Percentiles rank a stretch among this genome's conserved stretches.
phyloP scores from a whole-genome alignment of 371 early-diverging fungal genomes.

The Syncephalis plumigaleata region DNA sequence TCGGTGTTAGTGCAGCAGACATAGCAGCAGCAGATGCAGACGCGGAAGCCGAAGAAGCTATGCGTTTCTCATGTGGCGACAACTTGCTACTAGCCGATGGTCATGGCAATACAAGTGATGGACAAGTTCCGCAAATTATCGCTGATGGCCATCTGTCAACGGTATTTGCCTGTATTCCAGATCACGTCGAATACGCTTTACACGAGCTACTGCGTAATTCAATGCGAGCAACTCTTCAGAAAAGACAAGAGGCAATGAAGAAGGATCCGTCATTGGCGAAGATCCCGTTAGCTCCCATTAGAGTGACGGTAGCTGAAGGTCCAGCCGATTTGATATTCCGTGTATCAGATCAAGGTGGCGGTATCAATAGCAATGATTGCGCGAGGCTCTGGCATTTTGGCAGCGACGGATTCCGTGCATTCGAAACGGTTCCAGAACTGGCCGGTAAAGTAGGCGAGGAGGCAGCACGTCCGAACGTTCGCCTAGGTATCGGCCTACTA shows the following conservation, averaged over 20 bases:
- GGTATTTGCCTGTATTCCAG: constrained; percentile 62
- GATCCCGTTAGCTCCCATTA: constrained; percentile 33
- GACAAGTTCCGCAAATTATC: constrained; percentile 19
- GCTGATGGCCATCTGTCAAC: constrained; percentile 44
- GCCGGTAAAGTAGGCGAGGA: constrained; percentile 33
- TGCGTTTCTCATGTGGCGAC: no score
- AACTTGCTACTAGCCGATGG: no score
- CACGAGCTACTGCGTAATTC: constrained; percentile 85
- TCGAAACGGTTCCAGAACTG: constrained; percentile 22
- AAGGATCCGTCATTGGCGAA: background rate
- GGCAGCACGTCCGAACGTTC: constrained; percentile 10
- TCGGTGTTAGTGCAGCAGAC: no score
- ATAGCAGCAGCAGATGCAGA: no score
- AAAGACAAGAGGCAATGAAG: constrained; percentile 2
- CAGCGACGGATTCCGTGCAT: background rate
- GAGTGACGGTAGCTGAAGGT: constrained; percentile 64
- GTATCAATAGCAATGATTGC: constrained; percentile 32
- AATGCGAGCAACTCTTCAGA: constrained; percentile 35
- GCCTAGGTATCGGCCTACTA: constrained; percentile 72
- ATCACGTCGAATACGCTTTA: constrained; percentile 87
- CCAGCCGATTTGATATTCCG: constrained; percentile 68
- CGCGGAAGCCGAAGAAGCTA: no score
- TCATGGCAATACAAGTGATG: background rate
- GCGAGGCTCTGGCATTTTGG: constrained; percentile 1
- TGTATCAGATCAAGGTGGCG: constrained; percentile 83